Conservation (phyloP, 225 moss, liverwort and hornwort genomes). For the Polytrichum commune region DNA sequence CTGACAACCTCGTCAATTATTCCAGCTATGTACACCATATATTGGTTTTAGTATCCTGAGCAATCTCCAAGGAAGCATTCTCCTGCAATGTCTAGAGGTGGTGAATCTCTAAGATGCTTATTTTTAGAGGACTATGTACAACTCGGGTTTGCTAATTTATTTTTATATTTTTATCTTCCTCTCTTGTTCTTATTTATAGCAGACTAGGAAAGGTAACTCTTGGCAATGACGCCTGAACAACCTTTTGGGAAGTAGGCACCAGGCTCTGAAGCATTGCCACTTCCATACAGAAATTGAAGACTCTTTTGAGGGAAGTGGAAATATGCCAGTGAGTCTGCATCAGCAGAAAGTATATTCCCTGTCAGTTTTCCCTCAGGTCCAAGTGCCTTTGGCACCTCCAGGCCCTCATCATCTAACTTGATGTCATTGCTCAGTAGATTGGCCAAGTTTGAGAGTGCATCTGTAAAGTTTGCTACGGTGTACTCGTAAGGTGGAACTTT, state of each 20-base stretch:
- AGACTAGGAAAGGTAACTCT: too few species aligned
- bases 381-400: conserved; percentile 19
- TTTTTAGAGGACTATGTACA: too few species aligned
- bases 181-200: too few species aligned
- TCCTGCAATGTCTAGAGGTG: too few species aligned
- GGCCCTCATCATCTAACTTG: conserved; percentile 34
- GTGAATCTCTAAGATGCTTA: too few species aligned
- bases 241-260: conserved; percentile 36
- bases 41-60: too few species aligned
- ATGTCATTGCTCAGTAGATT: conserved; percentile 24
- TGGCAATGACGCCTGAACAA: conserved; percentile 21
- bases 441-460: conserved; percentile 21
- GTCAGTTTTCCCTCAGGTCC: conserved; percentile 23
- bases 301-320: conserved; percentile 32
- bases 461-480: conserved; percentile 23
- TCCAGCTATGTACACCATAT: too few species aligned
- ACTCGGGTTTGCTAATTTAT: too few species aligned
- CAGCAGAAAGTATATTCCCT: conserved; percentile 32
- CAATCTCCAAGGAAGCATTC: too few species aligned
- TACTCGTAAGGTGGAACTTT: conserved; percentile 30
- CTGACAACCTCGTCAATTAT: too few species aligned
- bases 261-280: conserved; percentile 32
- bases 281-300: conserved; percentile 24
- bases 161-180: too few species aligned
- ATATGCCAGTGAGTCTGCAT: conserved; percentile 24